Conservation (phyloP, 108 stramenopile genomes). For the Nitzschia putrida region DNA sequence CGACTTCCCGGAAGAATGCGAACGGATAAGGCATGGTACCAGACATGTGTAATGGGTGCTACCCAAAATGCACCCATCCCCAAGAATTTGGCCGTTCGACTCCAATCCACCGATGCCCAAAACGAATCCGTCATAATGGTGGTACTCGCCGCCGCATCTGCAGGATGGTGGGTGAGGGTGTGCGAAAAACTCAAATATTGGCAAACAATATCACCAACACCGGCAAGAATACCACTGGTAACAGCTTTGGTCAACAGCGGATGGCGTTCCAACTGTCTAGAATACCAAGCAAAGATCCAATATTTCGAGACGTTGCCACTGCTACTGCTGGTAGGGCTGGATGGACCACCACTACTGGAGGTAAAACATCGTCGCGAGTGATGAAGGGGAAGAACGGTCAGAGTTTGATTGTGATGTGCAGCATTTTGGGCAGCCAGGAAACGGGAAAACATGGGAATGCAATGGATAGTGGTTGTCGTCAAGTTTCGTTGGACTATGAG, state of each 20-base stretch:
- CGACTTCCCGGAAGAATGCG: conserved; percentile 19
- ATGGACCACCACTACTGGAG: not conserved
- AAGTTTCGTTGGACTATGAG: no score
- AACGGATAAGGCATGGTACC: conserved; percentile 57
- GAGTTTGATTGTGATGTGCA: conserved; percentile 3
- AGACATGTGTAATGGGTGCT: conserved; percentile 78
- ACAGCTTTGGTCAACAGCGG: conserved; percentile 79
- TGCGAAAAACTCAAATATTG: conserved; percentile 35
- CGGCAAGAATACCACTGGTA: conserved; percentile 71
- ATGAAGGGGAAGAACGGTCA: not conserved
- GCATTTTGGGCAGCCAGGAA: conserved; percentile 2
- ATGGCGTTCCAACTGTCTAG: conserved; percentile 57
- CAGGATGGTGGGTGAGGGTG: not conserved
- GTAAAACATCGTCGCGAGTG: not conserved
- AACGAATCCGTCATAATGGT: conserved; percentile 1
- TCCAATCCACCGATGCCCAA: conserved; percentile 37
- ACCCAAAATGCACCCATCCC: conserved; percentile 70
- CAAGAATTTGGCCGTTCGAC: conserved; percentile 62
- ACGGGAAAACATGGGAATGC: not conserved
- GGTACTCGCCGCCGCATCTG: not conserved
- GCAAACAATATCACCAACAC: conserved; percentile 68
- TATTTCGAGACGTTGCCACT: not conserved
- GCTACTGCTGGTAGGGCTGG: not conserved
- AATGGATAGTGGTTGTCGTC: no score
- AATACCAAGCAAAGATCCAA: conserved; percentile 58